Evolutionary conservation across 345 rosid genomes (phyloP), one percentile per base, ranked within the genome.

Genomic region (Eucalyptus sideroxylon): DNA sequence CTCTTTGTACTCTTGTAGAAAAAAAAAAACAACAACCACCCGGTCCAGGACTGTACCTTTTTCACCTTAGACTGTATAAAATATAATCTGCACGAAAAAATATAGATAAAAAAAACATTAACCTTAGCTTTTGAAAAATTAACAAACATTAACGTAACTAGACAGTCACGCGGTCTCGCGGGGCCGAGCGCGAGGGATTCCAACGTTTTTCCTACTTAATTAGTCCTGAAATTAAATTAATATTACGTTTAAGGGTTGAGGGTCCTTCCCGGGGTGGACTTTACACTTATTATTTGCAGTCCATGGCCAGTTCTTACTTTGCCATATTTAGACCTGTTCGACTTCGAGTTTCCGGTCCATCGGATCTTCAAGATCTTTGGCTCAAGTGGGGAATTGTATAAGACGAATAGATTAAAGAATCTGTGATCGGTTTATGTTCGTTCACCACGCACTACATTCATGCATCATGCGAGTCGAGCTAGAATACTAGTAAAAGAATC

Each of bases 391-490:
- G 4, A 11, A 16, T 69, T 34, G 12, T 69, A 69, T 34, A 16
- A 34, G 19, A 16, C 5, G 37, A 9, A 34, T 17, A 5, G 81
- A 17, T 34, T 31, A 31, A 69, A 69, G 6, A 16, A 16, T 31
- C 11, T 1, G 3, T 1, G 23, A 16, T 67, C 6, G 19, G 19
- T 16, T 9, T 8, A 15, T n/a, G 16, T 14, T 67, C 0, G 34
- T n/a, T 69, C 81, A 31, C 24, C 44, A 10, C 4, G 37, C 40
- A 19, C 1, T 16, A 9, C 9, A 5, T 67, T 5, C 42, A 31
- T 34, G 24, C 4, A 17, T 34, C 15, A 5, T 13, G 26, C 44
- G 7, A 37, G 26, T 9, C 14, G 2, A 72, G 44, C 11, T 34
- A 72, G 1, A 19, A 34, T 9, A 72, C 26, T 0, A 5, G 2